Percentiles rank a stretch among this genome's conserved stretches.
Conservation (phyloP, 352 stramenopile genomes). For the Globisporangium recalcitrans region DNA sequence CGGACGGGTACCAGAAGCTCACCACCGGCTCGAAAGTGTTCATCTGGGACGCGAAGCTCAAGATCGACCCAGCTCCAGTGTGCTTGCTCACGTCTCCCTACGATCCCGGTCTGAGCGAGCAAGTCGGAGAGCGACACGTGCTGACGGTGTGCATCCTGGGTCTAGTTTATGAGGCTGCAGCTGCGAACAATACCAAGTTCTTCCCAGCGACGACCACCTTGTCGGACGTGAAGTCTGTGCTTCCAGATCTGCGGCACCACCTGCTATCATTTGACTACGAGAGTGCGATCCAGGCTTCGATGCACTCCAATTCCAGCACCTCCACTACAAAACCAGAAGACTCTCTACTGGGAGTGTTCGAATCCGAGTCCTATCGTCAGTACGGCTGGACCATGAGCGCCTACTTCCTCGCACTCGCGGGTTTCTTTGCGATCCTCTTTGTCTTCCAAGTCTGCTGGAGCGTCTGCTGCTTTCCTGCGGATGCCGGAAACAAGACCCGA, state of each 20-base stretch:
- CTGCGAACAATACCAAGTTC: conserved; percentile 31
- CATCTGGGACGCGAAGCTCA: conserved; percentile 65
- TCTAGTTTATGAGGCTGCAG: conserved; percentile 59
- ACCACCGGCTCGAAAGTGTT: conserved; percentile 45
- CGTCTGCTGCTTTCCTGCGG: conserved; percentile 46
- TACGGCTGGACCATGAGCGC: conserved; percentile 33
- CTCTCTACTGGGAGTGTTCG: conserved; percentile 22
- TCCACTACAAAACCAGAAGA: neutral
- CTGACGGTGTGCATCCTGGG: neutral
- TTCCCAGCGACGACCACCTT: conserved; percentile 40
- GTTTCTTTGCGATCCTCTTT: conserved; percentile 29
- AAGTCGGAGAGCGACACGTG: conserved; percentile 49
- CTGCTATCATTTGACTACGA: conserved; percentile 40
- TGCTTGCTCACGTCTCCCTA: conserved; percentile 60
- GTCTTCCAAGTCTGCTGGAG: conserved; percentile 43
- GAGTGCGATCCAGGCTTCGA: conserved; percentile 16
- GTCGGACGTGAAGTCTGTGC: conserved; percentile 21
- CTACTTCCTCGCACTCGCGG: conserved; percentile 25
- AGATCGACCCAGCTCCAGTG: conserved; percentile 35
- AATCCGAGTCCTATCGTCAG: conserved; percentile 36
- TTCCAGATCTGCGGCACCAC: conserved; percentile 48
- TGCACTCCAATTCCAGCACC: neutral
- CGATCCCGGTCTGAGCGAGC: conserved; percentile 50
- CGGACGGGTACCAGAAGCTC: conserved; percentile 44
- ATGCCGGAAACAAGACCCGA: conserved; percentile 37